Conservation (phyloP, 352 stramenopile species). For the Phytophthora citricola region DNA sequence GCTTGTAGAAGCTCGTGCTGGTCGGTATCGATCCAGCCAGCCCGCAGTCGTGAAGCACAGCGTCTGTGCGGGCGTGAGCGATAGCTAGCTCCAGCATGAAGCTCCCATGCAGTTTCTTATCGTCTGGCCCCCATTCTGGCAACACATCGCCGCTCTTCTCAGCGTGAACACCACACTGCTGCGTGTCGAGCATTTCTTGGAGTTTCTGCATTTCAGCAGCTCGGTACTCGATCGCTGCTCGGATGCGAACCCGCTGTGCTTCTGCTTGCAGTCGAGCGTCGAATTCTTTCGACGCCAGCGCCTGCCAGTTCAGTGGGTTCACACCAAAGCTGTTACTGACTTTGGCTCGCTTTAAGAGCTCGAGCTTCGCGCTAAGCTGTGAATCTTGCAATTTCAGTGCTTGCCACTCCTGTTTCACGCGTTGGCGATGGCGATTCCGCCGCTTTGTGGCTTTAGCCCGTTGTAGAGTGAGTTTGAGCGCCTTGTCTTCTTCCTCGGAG, state of each 20-base stretch:
- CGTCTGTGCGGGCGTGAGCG: constrained; percentile 15
- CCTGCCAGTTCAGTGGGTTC: constrained; percentile 12
- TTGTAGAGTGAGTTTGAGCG: constrained; percentile 8
- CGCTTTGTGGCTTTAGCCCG: constrained; percentile 15
- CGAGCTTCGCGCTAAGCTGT: constrained; percentile 4
- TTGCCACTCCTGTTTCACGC: constrained; percentile 20
- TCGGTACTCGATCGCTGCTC: constrained; percentile 12
- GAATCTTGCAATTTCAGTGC: neutral
- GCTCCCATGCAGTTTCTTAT: constrained; percentile 15
- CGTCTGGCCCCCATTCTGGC: constrained; percentile 2
- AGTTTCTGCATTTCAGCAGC: constrained; percentile 3
- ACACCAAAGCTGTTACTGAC: neutral
- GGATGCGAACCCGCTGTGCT: neutral
- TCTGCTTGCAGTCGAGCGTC: constrained; percentile 6
- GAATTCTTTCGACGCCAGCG: constrained; percentile 14
- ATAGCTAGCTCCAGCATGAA: constrained; percentile 7
- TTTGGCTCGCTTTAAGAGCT: constrained; percentile 7
- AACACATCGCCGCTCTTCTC: neutral
- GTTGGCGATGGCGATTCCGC: constrained; percentile 15
- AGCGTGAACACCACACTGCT: neutral
- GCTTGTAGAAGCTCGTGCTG: constrained; percentile 19
- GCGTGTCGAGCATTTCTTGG: constrained; percentile 6
- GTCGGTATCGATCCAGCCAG: neutral
- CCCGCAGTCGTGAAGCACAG: constrained; percentile 3
- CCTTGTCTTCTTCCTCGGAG: neutral